Evolutionary conservation across 305 asterid species (phyloP).

Genomic region (Rubia tinctorum): DNA sequence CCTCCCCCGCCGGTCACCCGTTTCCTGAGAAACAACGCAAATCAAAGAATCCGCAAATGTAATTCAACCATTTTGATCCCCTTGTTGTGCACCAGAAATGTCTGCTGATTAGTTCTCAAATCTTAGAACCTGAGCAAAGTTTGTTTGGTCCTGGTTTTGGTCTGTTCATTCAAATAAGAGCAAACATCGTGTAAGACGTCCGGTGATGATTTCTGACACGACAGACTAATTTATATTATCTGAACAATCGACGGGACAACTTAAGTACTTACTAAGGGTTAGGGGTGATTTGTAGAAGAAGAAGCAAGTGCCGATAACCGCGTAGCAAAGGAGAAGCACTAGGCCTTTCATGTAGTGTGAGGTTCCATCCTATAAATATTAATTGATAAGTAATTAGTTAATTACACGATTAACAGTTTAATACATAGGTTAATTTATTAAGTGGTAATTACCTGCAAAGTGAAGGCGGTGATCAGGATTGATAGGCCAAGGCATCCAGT

Average conservation of each 20-base stretch:
- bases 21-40: neutral
- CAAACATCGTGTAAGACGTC: neutral
- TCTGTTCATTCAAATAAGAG: constrained; percentile 12
- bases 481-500: constrained; percentile 65
- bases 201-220: neutral
- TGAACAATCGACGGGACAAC: neutral
- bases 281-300: constrained; percentile 46
- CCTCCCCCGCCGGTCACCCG: neutral
- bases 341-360: constrained; percentile 91
- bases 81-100: neutral
- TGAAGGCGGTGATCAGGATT: constrained; percentile 60
- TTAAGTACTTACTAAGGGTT: constrained; percentile 38
- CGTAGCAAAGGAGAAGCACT: constrained; percentile 71
- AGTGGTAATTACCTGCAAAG: constrained; percentile 47
- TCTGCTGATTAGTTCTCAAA: constrained; percentile 4
- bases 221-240: neutral
- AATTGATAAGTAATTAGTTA: neutral
- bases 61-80: neutral
- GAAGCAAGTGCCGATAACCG: constrained; percentile 67
- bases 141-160: constrained; percentile 22
- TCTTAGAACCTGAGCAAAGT: constrained; percentile 28
- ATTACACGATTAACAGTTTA: neutral
- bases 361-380: constrained; percentile 67
- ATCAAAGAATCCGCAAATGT: neutral
- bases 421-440: neutral